Evolutionary conservation across 2,329 filamentous ascomycete genomes (phyloP).

Genomic region (Hymenoscyphus scutula): DNA sequence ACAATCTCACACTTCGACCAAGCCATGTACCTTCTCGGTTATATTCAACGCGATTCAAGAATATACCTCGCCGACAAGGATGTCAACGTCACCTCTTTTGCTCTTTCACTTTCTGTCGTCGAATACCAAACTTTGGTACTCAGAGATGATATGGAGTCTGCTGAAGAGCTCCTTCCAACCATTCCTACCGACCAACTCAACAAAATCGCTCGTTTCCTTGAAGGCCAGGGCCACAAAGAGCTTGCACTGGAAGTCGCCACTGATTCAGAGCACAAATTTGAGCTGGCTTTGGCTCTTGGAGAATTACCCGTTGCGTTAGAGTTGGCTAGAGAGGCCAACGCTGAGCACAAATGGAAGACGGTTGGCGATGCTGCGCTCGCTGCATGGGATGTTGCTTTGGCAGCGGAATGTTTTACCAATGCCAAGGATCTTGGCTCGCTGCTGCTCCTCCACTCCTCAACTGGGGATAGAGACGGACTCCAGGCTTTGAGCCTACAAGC

Average conservation of each 20-base stretch:
- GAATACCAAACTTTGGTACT: slow-evolving; percentile 97
- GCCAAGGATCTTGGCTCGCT: slow-evolving; percentile 89
- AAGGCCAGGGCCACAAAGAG: slow-evolving; percentile 96
- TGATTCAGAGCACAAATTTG: slow-evolving; percentile 94
- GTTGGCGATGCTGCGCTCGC: slow-evolving; percentile 88
- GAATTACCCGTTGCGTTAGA: slow-evolving; percentile 83
- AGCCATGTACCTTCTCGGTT: slow-evolving; percentile 91
- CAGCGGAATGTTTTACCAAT: slow-evolving; percentile 88
- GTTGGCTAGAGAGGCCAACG: slow-evolving; percentile 78
- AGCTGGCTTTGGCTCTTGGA: slow-evolving; percentile 79
- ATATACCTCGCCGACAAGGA: slow-evolving; percentile 97
- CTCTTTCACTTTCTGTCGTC: slow-evolving; percentile 85
- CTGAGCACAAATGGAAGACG: slow-evolving; percentile 97
- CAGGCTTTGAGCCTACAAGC: slow-evolving; percentile 71
- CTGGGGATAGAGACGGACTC: slow-evolving; percentile 74
- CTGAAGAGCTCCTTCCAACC: slow-evolving; percentile 76
- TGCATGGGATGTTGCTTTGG: slow-evolving; percentile 82
- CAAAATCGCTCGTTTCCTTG: slow-evolving; percentile 95
- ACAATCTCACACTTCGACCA: slow-evolving; percentile 96
- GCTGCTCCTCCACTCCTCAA: slow-evolving; percentile 84
- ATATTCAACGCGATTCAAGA: slow-evolving; percentile 90
- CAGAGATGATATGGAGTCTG: slow-evolving; percentile 88
- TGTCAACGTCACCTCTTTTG: slow-evolving; percentile 85
- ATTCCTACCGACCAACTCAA: slow-evolving; percentile 94
- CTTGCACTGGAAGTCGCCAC: slow-evolving; percentile 91